Conservation (phyloP, 225 moss, liverwort and hornwort genomes). For the Bryum argenteum region DNA sequence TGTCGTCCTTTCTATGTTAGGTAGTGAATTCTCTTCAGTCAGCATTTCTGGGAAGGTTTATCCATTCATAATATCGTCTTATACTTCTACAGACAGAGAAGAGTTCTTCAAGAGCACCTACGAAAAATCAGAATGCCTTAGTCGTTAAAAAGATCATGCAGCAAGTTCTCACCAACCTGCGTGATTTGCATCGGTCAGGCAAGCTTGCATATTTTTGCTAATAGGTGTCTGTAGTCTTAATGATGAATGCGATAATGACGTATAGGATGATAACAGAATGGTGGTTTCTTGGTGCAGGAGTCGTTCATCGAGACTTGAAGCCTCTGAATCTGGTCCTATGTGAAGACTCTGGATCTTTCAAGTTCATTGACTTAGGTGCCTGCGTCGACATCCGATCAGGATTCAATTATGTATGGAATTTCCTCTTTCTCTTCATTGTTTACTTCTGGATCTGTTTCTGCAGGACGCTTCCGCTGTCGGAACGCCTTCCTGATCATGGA, state of each 20-base stretch:
- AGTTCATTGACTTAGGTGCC: constrained; percentile 93
- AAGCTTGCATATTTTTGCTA: constrained; percentile 29
- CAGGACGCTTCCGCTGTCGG: background rate
- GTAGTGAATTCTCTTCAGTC: background rate
- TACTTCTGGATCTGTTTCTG: constrained; percentile 23
- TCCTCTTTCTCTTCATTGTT: constrained; percentile 23
- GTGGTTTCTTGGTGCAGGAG: constrained; percentile 55
- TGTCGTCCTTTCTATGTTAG: constrained; percentile 19
- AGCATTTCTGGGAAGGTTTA: constrained; percentile 19
- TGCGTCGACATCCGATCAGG: constrained; percentile 95
- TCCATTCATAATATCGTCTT: constrained; percentile 17
- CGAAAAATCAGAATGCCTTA: constrained; percentile 42
- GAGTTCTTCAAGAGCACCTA: constrained; percentile 36
- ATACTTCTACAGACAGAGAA: constrained; percentile 33
- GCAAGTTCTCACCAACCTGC: constrained; percentile 74
- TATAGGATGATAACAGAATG: constrained; percentile 19
- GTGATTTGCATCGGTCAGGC: constrained; percentile 86
- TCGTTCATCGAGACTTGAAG: constrained; percentile 95
- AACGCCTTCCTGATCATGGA: constrained; percentile 18
- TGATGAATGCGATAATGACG: constrained; percentile 2
- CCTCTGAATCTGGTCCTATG: constrained; percentile 81
- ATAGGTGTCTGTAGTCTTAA: constrained; percentile 14
- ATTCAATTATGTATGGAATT: constrained; percentile 74
- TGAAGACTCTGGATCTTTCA: constrained; percentile 76
- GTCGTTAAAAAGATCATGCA: constrained; percentile 66